phyloP scores from a whole-genome alignment of 2,329 filamentous ascomycete species.

The Gliomastix tumulicola region DNA sequence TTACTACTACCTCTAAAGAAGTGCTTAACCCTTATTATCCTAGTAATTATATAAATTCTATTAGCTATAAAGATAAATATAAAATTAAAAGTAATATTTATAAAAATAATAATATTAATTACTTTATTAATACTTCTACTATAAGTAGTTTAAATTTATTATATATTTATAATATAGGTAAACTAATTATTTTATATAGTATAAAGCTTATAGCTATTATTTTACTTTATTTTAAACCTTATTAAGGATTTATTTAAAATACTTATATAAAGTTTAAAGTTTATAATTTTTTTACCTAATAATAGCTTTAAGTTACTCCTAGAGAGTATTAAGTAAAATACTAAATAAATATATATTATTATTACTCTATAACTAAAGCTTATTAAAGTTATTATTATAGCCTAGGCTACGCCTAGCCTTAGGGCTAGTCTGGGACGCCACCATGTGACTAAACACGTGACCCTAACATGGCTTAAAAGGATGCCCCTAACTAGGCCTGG shows the following conservation, averaged over 20 bases:
- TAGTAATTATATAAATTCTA: neutral
- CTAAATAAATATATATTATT: neutral
- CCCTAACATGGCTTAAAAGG: neutral
- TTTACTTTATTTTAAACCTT: neutral
- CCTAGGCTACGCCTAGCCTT: neutral
- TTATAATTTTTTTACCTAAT: neutral
- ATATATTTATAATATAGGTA: neutral
- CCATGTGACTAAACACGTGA: too few species aligned
- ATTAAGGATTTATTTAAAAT: neutral
- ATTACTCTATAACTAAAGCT: neutral
- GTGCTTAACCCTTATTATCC: neutral
- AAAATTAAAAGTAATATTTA: neutral
- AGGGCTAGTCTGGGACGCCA: neutral
- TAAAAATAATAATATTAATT: slow-evolving; percentile 1
- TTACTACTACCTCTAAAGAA: neutral
- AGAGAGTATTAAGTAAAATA: neutral
- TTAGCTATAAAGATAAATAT: neutral
- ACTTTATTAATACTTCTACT: neutral
- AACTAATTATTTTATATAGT: neutral
- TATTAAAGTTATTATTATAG: slow-evolving; percentile 1
- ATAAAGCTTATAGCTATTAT: neutral
- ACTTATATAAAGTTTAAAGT: neutral
- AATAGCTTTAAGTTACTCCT: neutral
- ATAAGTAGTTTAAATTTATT: neutral
- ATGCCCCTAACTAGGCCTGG: neutral